Base-by-base conservation (phyloP, 768 basidiomycete species). In the Tricholoma bakamatsutake region DNA sequence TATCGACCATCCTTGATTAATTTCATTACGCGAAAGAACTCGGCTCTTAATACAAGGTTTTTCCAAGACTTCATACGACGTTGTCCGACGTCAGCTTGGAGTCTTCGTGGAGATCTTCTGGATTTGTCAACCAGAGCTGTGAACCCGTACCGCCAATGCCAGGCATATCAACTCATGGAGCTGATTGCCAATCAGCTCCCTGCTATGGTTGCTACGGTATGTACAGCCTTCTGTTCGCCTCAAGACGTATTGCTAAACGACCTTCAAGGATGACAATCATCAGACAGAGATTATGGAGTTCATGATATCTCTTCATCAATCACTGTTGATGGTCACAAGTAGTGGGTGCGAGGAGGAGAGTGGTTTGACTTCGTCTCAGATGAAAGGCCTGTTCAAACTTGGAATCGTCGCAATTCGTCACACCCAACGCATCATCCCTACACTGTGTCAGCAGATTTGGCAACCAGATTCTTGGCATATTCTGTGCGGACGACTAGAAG, bases 351-450 rank as follows among this genome's bases (percentile, higher is more conserved):
- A 76, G 4, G 76, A 80, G 27, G 70, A 74, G 24, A 59, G 65
- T 39, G 62, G 72, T 9, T 67, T 86, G 42, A 84, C 81, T 13
- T 75, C 85, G 1, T 67, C 81, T 1, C 88, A 92, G 59, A 64
- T 88, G 63, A 96, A 92, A 70, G 87, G 89, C n/a, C 66, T 93
- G 17, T 67, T 93, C 55, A 94, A 90, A 69, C 70, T 89, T 51
- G 85, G 76, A 0, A 71, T 90, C 27, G 64, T 77, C 17, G 81
- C 81, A 49, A 73, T 85, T n/a, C 83, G 90, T 52, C 83, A 84
- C 57, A 82, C 84, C 56, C 83, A 82, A 54, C 77, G 79, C 7
- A 64, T 77, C 48, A 67, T 57, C 67, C 30, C 56, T 68, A 3
- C 56, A 5, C 56, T 53, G n/a, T 59, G 76, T 12, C 54, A 64